phyloP scores from a whole-genome alignment of 1,284 basidiomycete genomes.

The Pseudozyma sp. region DNA sequence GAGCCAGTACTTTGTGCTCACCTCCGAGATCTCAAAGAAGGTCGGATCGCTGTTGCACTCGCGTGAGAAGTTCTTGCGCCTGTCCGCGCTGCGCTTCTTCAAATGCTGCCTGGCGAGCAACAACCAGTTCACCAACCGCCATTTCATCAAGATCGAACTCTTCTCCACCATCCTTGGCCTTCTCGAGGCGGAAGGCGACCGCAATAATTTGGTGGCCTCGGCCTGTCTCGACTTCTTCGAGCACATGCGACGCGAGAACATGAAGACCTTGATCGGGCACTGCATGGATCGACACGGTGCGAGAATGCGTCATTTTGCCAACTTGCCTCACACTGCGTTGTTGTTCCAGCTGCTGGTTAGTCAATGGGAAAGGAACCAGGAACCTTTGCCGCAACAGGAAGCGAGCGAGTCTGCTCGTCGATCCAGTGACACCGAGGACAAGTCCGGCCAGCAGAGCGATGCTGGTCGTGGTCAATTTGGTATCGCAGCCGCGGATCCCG shows the following conservation, averaged over 20 bases:
- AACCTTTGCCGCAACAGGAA: conserved; percentile 67
- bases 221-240: conserved; percentile 97
- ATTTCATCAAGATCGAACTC: conserved; percentile 86
- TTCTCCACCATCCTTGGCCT: conserved; percentile 85
- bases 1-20: conserved; percentile 87
- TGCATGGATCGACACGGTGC: conserved; percentile 83
- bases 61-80: conserved; percentile 84
- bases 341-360: conserved; percentile 80
- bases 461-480: conserved; percentile 52
- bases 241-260: conserved; percentile 79
- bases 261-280: conserved; percentile 84
- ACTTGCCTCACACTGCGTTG: conserved; percentile 75
- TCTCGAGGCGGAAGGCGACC: conserved; percentile 80
- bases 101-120: conserved; percentile 84
- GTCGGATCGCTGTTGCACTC: conserved; percentile 74
- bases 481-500: conserved; percentile 74
- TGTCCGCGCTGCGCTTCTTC: conserved; percentile 81
- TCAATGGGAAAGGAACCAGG: conserved; percentile 91
- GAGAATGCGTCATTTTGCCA: conserved; percentile 77
- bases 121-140: conserved; percentile 86
- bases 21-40: conserved; percentile 57
- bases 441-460: conserved; percentile 45
- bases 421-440: conserved; percentile 16
- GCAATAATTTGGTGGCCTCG: conserved; percentile 92
- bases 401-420: conserved; percentile 12